These are phyloP conservation scores for Phaeosphaeria sp. DNA, from an alignment of 2,329 filamentous ascomycete species.

Conservation along the genomic window DNA sequence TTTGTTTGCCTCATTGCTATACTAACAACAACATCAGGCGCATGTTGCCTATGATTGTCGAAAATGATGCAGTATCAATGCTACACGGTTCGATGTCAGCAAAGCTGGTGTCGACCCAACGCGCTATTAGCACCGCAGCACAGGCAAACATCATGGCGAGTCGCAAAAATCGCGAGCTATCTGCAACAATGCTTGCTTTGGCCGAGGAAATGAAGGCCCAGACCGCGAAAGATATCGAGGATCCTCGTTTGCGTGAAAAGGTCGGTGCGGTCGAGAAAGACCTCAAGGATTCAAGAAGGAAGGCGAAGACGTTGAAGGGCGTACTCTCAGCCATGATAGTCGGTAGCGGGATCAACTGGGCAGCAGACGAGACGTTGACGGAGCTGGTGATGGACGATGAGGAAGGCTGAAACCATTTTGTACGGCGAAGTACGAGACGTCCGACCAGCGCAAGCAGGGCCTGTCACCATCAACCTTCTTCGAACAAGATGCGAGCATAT, in stretches of 20 bases:
- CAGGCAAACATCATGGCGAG: conserved; percentile 64
- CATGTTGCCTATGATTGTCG: conserved; percentile 69
- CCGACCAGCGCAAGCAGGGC: no score
- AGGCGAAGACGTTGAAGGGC: conserved; percentile 78
- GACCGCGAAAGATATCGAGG: conserved; percentile 61
- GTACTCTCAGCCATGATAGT: conserved; percentile 79
- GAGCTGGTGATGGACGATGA: conserved; percentile 75
- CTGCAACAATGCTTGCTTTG: conserved; percentile 68
- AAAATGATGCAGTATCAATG: conserved; percentile 72
- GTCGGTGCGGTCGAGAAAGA: conserved; percentile 66
- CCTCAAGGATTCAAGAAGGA: conserved; percentile 67
- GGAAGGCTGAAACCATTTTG: conserved; percentile 27
- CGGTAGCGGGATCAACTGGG: conserved; percentile 85
- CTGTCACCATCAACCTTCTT: no score
- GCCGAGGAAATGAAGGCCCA: conserved; percentile 63
- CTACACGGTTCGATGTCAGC: conserved; percentile 66
- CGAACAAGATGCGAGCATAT: no score
- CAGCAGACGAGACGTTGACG: conserved; percentile 69
- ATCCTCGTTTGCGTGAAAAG: conserved; percentile 62
- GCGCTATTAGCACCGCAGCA: conserved; percentile 64
- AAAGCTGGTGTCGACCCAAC: conserved; percentile 59
- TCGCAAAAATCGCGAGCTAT: conserved; percentile 68
- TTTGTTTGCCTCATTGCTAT: background rate
- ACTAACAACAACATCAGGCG: conserved; percentile 57
- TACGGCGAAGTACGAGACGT: background rate